Evolutionary conservation across 2,329 filamentous ascomycete genomes (phyloP), one percentile per base, ranked within the genome.

Genomic region (Colletotrichum australisinense): DNA sequence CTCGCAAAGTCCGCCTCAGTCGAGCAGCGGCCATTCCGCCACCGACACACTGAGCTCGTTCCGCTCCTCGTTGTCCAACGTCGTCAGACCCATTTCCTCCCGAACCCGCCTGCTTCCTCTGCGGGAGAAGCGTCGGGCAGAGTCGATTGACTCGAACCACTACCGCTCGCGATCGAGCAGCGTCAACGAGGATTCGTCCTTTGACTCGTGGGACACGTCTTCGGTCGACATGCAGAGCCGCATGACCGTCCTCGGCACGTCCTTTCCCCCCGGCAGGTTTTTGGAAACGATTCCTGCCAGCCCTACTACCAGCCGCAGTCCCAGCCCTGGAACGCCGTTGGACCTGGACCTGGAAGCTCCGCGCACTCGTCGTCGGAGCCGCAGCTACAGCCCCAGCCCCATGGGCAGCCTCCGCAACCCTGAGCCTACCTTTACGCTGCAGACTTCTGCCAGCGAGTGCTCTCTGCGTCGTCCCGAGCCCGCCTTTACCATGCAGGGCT

Each of bases 141-240:
- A 82, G 7, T 91, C 90, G 1, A 79, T 88, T 11, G 87, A 89
- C 6, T 88, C 88, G 0, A 80, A 78, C 53, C 73, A 78, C 8
- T 80, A 82, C 58, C 79, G 77, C 5, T 81, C 82, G 6, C 77
- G 78, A 5, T 79, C 79, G 19, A 81, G 81, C 49, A 83, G 82
- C 46, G 77, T 80, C 49, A 82, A 82, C 35, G 77, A 80, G 16
- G 88, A 89, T n/a, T 91, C 93, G 74, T 89, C 90, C 1, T 94
- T 95, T 77, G 93, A 94, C 77, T 91, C 88, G 2, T 95, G 93
- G 93, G 93, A 95, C 78, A 94, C 92, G 0, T 93, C 92, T 0
- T 86, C 87, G 0, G 91, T 94, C 2, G 92, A 93, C 76, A 83
- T 88, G 3, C 89, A 92, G 75, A 89, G 87, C 76, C 87, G 90